These are phyloP conservation scores for Chenopodium quinoa DNA, from an alignment of 148 eudicot species.

Conservation along the genomic window DNA sequence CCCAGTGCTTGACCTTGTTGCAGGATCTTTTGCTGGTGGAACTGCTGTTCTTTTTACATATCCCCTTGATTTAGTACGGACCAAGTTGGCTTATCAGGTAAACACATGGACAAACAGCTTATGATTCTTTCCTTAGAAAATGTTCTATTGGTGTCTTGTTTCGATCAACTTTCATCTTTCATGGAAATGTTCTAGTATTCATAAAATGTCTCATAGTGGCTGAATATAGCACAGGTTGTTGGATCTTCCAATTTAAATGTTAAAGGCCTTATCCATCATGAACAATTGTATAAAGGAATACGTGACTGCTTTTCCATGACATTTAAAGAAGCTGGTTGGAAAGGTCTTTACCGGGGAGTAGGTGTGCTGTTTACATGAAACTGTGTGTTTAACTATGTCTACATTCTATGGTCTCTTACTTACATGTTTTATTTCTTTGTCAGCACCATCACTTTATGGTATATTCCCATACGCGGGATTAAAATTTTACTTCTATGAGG, in stretches of 20 bases:
- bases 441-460: conserved; percentile 96
- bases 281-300: conserved; percentile 78
- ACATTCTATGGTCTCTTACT: conserved; percentile 5
- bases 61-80: conserved; percentile 94
- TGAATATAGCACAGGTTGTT: conserved; percentile 59
- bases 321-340: conserved; percentile 70
- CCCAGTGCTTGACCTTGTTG: conserved; percentile 90
- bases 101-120: conserved; percentile 13
- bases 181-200: neutral
- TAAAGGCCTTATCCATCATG: conserved; percentile 45
- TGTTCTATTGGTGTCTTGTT: neutral
- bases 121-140: neutral
- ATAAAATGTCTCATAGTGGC: conserved; percentile 13
- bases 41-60: conserved; percentile 97
- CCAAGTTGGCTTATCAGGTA: conserved; percentile 96
- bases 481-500: conserved; percentile 89
- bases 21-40: conserved; percentile 98
- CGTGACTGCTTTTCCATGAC: conserved; percentile 75
- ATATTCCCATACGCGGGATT: conserved; percentile 94
- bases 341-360: conserved; percentile 90
- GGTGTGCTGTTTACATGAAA: conserved; percentile 51
- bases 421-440: conserved; percentile 15
- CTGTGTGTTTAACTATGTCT: neutral
- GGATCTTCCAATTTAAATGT: conserved; percentile 52
- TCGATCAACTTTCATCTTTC: neutral